Evolutionary conservation across 169 alveolate species (phyloP).

Genomic region (Plasmodium adleri): DNA sequence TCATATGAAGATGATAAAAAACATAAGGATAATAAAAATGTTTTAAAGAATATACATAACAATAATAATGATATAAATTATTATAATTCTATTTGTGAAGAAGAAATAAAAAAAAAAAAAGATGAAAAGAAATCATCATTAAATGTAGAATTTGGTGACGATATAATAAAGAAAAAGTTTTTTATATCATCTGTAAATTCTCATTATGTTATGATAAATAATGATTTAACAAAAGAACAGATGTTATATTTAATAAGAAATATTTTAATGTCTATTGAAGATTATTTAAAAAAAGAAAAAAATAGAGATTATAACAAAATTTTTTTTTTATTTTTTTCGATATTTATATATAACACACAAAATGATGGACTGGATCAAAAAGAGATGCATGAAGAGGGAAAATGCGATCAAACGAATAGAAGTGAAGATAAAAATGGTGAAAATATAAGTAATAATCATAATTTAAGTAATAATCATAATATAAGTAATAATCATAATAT

Average conservation of each 20-base stretch:
- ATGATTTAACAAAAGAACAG: constrained; percentile 25
- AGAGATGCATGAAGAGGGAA: background rate
- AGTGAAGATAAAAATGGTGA: background rate
- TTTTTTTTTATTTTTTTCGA: constrained; percentile 38
- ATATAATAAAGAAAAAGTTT: constrained; percentile 46
- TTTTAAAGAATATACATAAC: background rate
- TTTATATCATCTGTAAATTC: constrained; percentile 23
- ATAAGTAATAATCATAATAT: too few species aligned
- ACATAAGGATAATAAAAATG: background rate
- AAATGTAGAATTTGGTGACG: constrained; percentile 14
- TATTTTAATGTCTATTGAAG: constrained; percentile 15
- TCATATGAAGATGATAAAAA: too few species aligned
- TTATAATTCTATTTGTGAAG: background rate
- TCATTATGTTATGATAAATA: constrained; percentile 36
- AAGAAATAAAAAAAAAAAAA: background rate
- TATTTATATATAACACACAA: constrained; percentile 6
- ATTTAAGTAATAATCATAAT: too few species aligned
- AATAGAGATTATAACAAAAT: constrained; percentile 22
- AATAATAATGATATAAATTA: background rate
- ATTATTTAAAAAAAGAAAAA: constrained; percentile 20
- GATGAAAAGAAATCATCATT: background rate
- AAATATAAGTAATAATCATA: too few species aligned
- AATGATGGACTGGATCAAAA: background rate
- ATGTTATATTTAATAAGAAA: constrained; percentile 30
- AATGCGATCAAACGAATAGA: background rate